These are phyloP conservation scores for Tylopilus orsonianus DNA, from an alignment of 1,284 basidiomycete genomes.

Conservation along the genomic window DNA sequence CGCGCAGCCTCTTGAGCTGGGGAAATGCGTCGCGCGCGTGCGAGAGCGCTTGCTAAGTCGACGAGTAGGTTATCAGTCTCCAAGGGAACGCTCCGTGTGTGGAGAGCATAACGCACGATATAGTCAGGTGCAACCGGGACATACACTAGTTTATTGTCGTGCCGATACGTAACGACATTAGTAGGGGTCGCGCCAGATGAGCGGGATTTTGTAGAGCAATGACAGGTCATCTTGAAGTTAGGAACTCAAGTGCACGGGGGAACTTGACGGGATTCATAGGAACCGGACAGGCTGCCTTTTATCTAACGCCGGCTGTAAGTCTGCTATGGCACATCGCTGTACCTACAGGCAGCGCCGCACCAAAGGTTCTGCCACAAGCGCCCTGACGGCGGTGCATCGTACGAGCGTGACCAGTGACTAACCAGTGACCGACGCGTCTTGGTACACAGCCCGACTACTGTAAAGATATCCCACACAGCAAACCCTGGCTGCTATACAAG, in stretches of 20 bases:
- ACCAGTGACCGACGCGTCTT: too few species aligned
- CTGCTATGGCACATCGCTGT: too few species aligned
- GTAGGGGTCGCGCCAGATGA: slow-evolving; percentile 10
- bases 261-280: not conserved
- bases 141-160: slow-evolving; percentile 46
- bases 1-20: slow-evolving; percentile 40
- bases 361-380: too few species aligned
- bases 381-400: too few species aligned
- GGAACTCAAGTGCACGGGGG: not conserved
- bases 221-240: slow-evolving; percentile 7
- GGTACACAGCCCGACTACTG: too few species aligned
- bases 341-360: too few species aligned
- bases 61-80: not conserved
- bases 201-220: not conserved
- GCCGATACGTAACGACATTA: slow-evolving; percentile 55
- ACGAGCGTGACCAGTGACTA: too few species aligned
- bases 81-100: not conserved
- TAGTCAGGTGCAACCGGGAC: slow-evolving; percentile 50
- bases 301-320: not conserved
- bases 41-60: slow-evolving; percentile 50
- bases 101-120: slow-evolving; percentile 36
- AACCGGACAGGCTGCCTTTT: not conserved
- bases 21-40: slow-evolving; percentile 48
- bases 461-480: too few species aligned
- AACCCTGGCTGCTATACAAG: too few species aligned